Evolutionary conservation across 768 basidiomycete species (phyloP).

Genomic region (Exsudoporus frostii): DNA sequence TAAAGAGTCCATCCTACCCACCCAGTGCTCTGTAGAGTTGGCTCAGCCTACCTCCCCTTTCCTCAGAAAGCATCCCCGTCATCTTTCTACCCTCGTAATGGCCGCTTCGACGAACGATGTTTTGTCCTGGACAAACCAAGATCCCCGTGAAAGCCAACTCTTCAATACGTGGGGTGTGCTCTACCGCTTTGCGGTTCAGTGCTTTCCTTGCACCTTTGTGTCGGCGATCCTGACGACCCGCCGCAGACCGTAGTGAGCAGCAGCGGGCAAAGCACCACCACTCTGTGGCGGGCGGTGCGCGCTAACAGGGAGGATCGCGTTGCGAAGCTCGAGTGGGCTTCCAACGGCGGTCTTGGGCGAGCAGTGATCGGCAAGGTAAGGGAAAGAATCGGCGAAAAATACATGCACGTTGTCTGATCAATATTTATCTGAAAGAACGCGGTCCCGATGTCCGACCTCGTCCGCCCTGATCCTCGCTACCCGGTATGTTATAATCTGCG

Average conservation of each 20-base stretch:
- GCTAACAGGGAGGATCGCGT: conserved; percentile 85
- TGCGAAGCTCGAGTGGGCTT: conserved; percentile 84
- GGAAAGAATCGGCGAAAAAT: conserved; percentile 13
- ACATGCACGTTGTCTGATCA: conserved; percentile 23
- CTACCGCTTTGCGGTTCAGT: conserved; percentile 73
- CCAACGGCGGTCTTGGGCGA: conserved; percentile 79
- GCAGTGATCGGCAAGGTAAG: conserved; percentile 80
- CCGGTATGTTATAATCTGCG: conserved; percentile 44
- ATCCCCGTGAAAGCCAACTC: conserved; percentile 78
- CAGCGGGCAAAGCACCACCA: conserved; percentile 70
- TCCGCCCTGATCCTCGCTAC: conserved; percentile 61
- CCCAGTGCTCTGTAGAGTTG: conserved; percentile 21
- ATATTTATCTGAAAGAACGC: conserved; percentile 51
- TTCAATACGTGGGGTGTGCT: conserved; percentile 80
- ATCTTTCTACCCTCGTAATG: conserved; percentile 43
- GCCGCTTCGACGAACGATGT: conserved; percentile 59
- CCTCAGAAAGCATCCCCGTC: conserved; percentile 30
- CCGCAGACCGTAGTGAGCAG: conserved; percentile 58
- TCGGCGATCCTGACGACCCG: conserved; percentile 26
- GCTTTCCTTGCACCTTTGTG: conserved; percentile 10
- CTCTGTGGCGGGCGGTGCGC: conserved; percentile 76
- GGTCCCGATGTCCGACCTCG: conserved; percentile 80
- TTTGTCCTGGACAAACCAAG: conserved; percentile 84
- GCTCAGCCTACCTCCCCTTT: conserved; percentile 30
- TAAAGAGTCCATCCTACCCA: conserved; percentile 43